These are phyloP conservation scores for Halophytophthora polymorphica DNA, from an alignment of 352 stramenopile species.

Conservation along the genomic window DNA sequence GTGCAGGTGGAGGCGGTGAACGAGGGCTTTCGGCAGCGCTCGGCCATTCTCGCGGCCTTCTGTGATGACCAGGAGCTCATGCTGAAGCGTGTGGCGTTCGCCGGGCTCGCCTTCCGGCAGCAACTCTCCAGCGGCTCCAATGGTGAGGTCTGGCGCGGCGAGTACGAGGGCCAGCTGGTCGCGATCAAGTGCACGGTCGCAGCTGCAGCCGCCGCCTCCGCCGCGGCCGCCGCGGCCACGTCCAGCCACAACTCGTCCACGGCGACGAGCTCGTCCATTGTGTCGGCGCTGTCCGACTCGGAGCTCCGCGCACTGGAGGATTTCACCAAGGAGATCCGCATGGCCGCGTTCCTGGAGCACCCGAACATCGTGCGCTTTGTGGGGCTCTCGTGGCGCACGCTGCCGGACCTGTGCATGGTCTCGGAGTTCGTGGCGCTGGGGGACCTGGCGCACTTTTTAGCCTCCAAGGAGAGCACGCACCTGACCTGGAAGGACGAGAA, in stretches of 20 bases:
- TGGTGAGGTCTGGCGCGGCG: slow-evolving; percentile 60
- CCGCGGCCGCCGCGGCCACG: slow-evolving; percentile 9
- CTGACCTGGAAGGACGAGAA: slow-evolving; percentile 42
- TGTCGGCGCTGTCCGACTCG: slow-evolving; percentile 15
- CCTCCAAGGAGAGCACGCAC: slow-evolving; percentile 24
- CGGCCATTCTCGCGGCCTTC: slow-evolving; percentile 26
- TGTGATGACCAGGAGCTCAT: slow-evolving; percentile 35
- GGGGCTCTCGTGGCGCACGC: slow-evolving; percentile 41
- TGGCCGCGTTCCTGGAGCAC: slow-evolving; percentile 45
- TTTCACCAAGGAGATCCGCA: slow-evolving; percentile 49
- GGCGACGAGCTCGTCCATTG: slow-evolving; percentile 13
- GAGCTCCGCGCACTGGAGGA: slow-evolving; percentile 27
- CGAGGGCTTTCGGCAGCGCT: slow-evolving; percentile 27
- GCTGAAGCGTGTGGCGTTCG: slow-evolving; percentile 35
- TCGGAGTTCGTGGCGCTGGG: slow-evolving; percentile 39
- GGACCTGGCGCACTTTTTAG: slow-evolving; percentile 36
- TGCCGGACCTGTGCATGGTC: slow-evolving; percentile 45
- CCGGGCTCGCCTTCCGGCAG: slow-evolving; percentile 24
- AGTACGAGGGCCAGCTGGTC: slow-evolving; percentile 43
- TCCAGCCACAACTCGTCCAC: slow-evolving; percentile 6
- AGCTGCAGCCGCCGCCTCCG: slow-evolving; percentile 7
- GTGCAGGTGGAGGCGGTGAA: slow-evolving; percentile 35
- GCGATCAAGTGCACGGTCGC: slow-evolving; percentile 48
- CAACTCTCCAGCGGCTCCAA: slow-evolving; percentile 25
- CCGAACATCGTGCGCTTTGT: slow-evolving; percentile 53